These are phyloP conservation scores for Phycomyces nitens DNA, from an alignment of 192 early-diverging fungal species.

Conservation along the genomic window DNA sequence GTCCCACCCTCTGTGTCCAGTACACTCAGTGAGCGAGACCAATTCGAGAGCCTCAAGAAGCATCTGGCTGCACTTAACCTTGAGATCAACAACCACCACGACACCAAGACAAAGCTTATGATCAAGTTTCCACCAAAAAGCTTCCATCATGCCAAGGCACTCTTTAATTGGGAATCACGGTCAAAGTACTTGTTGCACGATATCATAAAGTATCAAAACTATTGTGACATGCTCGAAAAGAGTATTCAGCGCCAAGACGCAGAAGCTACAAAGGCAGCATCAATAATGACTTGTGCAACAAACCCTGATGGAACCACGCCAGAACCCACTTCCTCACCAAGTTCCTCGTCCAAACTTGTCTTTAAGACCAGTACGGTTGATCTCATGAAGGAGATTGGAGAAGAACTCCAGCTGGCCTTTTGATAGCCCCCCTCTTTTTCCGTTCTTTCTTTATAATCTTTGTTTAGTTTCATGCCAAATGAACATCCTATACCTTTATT, in stretches of 20 bases:
- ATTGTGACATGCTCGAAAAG: slow-evolving; percentile 67
- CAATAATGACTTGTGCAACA: no score
- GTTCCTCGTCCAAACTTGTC: background rate
- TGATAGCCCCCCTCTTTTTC: background rate
- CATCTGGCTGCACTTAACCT: slow-evolving; percentile 58
- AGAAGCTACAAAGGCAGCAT: background rate
- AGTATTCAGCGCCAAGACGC: slow-evolving; percentile 7
- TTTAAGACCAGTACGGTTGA: slow-evolving; percentile 8
- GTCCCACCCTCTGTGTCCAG: slow-evolving; percentile 38
- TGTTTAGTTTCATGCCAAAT: no score
- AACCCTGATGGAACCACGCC: no score
- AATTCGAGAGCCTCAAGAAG: slow-evolving; percentile 58
- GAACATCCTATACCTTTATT: no score
- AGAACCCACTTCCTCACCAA: background rate
- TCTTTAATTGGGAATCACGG: slow-evolving; percentile 75
- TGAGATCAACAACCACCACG: slow-evolving; percentile 65
- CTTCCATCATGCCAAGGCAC: slow-evolving; percentile 55
- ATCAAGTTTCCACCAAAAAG: slow-evolving; percentile 53
- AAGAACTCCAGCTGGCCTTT: slow-evolving; percentile 5
- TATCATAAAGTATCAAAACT: slow-evolving; percentile 80
- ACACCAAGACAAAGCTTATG: slow-evolving; percentile 40
- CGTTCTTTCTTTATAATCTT: no score
- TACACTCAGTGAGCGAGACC: slow-evolving; percentile 36
- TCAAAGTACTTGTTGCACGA: slow-evolving; percentile 72
- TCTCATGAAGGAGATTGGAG: slow-evolving; percentile 17